These are phyloP conservation scores for Ampelomyces quisqualis DNA, from an alignment of 2,329 filamentous ascomycete species.

Conservation along the genomic window DNA sequence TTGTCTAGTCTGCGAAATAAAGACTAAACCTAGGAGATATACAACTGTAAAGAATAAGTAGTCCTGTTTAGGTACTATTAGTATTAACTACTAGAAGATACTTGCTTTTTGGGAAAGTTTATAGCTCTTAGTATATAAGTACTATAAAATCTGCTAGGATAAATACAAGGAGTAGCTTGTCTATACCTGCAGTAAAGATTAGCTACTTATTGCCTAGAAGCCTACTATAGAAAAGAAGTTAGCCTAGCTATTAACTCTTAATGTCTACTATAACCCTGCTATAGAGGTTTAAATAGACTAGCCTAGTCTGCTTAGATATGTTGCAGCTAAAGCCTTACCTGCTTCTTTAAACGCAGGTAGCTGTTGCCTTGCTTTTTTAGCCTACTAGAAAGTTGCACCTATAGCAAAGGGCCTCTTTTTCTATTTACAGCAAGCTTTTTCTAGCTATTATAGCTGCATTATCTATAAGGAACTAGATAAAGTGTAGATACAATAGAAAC, in stretches of 20 bases:
- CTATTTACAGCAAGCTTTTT: constrained; percentile 7
- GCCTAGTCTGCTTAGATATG: constrained; percentile 10
- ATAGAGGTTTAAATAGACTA: constrained; percentile 5
- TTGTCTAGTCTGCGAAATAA: constrained; percentile 2
- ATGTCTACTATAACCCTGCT: constrained; percentile 1
- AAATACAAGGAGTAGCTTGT: constrained; percentile 8
- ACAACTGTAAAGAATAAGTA: constrained; percentile 1
- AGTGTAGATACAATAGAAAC: constrained; percentile 16
- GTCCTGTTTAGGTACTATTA: constrained; percentile 8
- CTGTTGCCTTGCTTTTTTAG: constrained; percentile 11
- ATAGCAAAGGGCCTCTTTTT: constrained; percentile 11
- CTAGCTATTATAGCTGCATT: constrained; percentile 8
- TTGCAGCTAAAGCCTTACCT: constrained; percentile 6
- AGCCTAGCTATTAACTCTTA: neutral
- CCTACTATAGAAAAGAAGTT: constrained; percentile 10
- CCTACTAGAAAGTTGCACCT: constrained; percentile 10
- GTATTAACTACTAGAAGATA: constrained; percentile 1
- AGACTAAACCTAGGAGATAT: constrained; percentile 1
- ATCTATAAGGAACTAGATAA: constrained; percentile 6
- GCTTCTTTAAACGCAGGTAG: neutral
- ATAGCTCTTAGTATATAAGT: constrained; percentile 2
- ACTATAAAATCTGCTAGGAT: constrained; percentile 3
- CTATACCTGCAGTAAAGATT: constrained; percentile 5
- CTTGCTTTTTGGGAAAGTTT: constrained; percentile 8
- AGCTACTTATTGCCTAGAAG: constrained; percentile 12